Evolutionary conservation across 192 early-diverging fungal species (phyloP).

Genomic region (Dimargaris cristalligena): DNA sequence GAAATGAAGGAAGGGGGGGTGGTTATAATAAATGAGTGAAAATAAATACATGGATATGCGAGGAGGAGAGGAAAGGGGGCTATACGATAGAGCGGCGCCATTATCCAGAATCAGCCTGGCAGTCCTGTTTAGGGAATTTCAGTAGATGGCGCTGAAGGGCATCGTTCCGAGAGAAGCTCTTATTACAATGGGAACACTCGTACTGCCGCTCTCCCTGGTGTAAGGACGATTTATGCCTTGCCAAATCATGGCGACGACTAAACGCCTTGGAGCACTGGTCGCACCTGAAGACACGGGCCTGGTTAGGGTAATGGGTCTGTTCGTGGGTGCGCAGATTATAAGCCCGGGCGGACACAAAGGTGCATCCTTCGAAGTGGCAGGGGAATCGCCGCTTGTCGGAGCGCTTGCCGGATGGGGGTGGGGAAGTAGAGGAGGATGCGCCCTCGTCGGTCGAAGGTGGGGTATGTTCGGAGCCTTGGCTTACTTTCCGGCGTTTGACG

Average conservation of each 20-base stretch:
- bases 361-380: conserved; percentile 26
- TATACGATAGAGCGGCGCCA: no score
- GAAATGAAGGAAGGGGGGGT: no score
- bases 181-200: conserved; percentile 32
- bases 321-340: conserved; percentile 78
- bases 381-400: conserved; percentile 5
- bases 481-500: no score
- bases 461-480: no score
- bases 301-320: conserved; percentile 45
- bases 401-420: no score
- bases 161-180: conserved; percentile 34
- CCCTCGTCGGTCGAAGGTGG: no score
- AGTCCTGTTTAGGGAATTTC: background rate
- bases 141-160: conserved; percentile 27
- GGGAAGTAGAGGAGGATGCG: no score
- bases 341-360: conserved; percentile 55
- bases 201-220: conserved; percentile 32
- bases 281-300: conserved; percentile 36
- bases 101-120: no score
- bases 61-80: no score
- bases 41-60: no score
- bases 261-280: conserved; percentile 45
- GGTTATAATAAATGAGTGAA: no score
- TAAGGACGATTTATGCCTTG: conserved; percentile 41
- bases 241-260: conserved; percentile 63